Conservation (phyloP, 1,284 basidiomycete species). For the Cutaneotrichosporon cavernicola region DNA sequence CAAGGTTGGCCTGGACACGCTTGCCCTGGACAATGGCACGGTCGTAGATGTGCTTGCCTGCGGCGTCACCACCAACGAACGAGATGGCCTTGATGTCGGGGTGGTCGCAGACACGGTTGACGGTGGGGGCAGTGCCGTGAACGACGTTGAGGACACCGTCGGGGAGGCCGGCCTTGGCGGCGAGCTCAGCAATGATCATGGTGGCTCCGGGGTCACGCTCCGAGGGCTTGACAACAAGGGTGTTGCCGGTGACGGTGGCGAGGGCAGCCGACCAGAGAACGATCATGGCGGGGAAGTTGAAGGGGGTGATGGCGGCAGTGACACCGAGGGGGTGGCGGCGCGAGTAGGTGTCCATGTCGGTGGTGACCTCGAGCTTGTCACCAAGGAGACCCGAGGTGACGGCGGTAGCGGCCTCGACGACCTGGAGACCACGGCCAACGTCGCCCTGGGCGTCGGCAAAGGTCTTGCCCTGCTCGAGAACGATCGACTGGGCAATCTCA, state of each 20-base stretch:
- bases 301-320: constrained; percentile 66
- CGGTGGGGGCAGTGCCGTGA: constrained; percentile 83
- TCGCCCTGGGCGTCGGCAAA: constrained; percentile 89
- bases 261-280: constrained; percentile 91
- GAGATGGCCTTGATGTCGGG: constrained; percentile 89
- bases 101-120: constrained; percentile 92
- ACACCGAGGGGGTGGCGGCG: constrained; percentile 61
- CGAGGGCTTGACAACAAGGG: constrained; percentile 90
- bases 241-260: constrained; percentile 64
- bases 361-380: constrained; percentile 90
- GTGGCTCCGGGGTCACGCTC: constrained; percentile 95
- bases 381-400: constrained; percentile 82
- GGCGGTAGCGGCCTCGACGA: constrained; percentile 83
- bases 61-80: constrained; percentile 94
- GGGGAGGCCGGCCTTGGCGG: constrained; percentile 70
- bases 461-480: constrained; percentile 90
- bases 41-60: constrained; percentile 91
- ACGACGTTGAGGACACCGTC: constrained; percentile 82
- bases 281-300: constrained; percentile 89
- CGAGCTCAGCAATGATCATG: constrained; percentile 95
- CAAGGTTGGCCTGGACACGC: constrained; percentile 87
- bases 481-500: constrained; percentile 62
- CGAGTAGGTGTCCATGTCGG: constrained; percentile 88
- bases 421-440: constrained; percentile 80
- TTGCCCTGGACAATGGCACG: constrained; percentile 66